phyloP scores from a whole-genome alignment of 352 stramenopile genomes.

The Blastocystis sp. region DNA sequence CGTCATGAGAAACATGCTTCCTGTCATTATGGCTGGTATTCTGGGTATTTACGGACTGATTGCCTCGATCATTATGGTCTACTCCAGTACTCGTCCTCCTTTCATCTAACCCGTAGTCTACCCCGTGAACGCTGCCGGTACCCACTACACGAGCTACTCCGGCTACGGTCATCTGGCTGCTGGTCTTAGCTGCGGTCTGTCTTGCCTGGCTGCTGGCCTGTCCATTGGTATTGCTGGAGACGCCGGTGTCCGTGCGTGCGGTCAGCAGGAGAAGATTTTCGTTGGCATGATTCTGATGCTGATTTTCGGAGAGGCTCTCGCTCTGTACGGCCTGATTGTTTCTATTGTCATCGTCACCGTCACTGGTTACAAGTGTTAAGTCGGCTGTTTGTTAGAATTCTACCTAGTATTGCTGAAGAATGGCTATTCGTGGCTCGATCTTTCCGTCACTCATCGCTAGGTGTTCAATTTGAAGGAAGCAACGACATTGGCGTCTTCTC shows the following conservation, averaged over 20 bases:
- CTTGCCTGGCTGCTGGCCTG: slow-evolving; percentile 80
- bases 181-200: slow-evolving; percentile 80
- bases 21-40: too few species aligned
- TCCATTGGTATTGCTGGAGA: slow-evolving; percentile 63
- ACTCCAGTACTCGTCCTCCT: slow-evolving; percentile 53
- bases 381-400: slow-evolving; percentile 74
- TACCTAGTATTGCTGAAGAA: slow-evolving; percentile 88
- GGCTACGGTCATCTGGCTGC: slow-evolving; percentile 71
- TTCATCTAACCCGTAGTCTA: slow-evolving; percentile 39
- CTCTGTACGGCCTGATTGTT: too few species aligned
- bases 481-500: slow-evolving; percentile 99
- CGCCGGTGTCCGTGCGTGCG: too few species aligned
- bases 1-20: too few species aligned
- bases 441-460: not conserved
- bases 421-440: slow-evolving; percentile 61
- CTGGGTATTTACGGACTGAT: too few species aligned
- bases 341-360: too few species aligned
- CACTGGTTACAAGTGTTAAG: too few species aligned
- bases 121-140: slow-evolving; percentile 37
- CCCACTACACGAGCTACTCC: not conserved
- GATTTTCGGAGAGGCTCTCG: too few species aligned
- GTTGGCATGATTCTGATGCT: too few species aligned
- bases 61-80: slow-evolving; percentile 69
- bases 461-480: slow-evolving; percentile 95
- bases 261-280: too few species aligned